Evolutionary conservation across 257 asterid species (phyloP).

Genomic region (Apocynum venetum): DNA sequence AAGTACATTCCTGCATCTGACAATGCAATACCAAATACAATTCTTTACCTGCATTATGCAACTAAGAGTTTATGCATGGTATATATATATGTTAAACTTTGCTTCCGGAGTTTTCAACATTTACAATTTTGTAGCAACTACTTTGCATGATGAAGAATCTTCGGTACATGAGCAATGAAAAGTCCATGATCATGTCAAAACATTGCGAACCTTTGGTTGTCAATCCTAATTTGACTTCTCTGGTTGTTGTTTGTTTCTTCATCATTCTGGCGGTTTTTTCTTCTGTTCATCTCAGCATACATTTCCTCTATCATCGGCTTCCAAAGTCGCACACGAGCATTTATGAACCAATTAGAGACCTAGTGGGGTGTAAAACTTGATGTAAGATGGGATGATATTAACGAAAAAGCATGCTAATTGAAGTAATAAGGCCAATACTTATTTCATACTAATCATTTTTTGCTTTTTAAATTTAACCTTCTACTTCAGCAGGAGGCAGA

Average conservation of each 20-base stretch:
- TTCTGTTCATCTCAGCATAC: slow-evolving; percentile 77
- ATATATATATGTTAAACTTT: not conserved
- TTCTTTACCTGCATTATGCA: not conserved
- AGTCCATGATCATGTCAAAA: slow-evolving; percentile 20
- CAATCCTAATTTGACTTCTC: slow-evolving; percentile 27
- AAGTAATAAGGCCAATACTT: not conserved
- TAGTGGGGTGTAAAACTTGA: slow-evolving; percentile 10
- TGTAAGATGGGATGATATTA: not conserved
- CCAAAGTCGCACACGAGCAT: slow-evolving; percentile 91
- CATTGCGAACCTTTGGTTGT: slow-evolving; percentile 38
- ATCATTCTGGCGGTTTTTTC: slow-evolving; percentile 35
- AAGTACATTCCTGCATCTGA: not conserved
- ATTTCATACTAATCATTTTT: no score
- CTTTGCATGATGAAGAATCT: not conserved
- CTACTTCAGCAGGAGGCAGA: not conserved
- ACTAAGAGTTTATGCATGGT: not conserved
- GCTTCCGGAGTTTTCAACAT: not conserved
- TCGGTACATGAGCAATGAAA: slow-evolving; percentile 15
- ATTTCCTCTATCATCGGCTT: slow-evolving; percentile 95
- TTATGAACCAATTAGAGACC: slow-evolving; percentile 95
- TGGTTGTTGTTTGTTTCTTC: slow-evolving; percentile 30
- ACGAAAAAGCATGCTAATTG: not conserved
- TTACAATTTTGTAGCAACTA: not conserved
- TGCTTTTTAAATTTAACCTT: not conserved
- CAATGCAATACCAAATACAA: not conserved